These are phyloP conservation scores for Plasmodium sp. DNA, from an alignment of 169 alveolate species.

Conservation along the genomic window DNA sequence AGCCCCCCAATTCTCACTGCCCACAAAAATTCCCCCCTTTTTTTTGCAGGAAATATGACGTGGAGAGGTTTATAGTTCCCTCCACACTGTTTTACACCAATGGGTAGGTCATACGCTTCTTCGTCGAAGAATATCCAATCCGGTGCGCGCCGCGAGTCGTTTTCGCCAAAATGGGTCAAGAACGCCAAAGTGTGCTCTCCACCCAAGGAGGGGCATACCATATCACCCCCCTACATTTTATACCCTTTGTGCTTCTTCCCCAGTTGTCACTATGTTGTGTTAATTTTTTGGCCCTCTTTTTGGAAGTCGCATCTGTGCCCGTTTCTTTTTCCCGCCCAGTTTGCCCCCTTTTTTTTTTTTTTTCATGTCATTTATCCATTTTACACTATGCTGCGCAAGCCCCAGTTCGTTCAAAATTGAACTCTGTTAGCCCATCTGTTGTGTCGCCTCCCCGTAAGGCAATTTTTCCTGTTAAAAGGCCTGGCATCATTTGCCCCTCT, in stretches of 20 bases:
- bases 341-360: neutral
- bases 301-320: neutral
- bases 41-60: conserved; percentile 62
- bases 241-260: neutral
- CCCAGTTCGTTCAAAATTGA: neutral
- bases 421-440: neutral
- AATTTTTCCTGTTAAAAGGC: neutral
- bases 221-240: neutral
- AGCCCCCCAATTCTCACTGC: neutral
- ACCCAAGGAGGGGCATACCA: neutral
- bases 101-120: neutral
- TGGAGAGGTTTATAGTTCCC: conserved; percentile 71
- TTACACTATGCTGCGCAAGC: neutral
- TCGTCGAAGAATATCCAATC: neutral
- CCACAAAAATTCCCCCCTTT: neutral
- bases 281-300: neutral
- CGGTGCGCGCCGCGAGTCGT: neutral
- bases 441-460: neutral
- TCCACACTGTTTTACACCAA: conserved; percentile 57
- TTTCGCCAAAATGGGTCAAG: neutral
- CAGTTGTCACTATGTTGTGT: neutral
- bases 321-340: neutral
- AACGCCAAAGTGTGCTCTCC: too few species aligned
- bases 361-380: neutral
- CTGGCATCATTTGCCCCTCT: neutral